Evolutionary conservation across 1,139 yeast species (phyloP).

Genomic region (Scheffersomyces segobiensis): DNA sequence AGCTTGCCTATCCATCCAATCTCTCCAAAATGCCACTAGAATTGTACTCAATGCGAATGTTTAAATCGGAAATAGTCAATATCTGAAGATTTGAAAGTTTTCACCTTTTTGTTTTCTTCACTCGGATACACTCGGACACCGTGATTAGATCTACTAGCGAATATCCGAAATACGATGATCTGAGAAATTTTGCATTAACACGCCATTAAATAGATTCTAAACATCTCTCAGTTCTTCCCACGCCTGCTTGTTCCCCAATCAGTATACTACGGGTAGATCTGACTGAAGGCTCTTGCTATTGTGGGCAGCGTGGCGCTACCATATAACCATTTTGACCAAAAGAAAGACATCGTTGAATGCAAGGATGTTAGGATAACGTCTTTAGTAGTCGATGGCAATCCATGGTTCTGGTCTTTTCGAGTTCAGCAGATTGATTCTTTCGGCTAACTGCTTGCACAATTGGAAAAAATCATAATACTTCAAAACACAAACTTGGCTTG

Average conservation of each 20-base stretch:
- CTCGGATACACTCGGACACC: neutral
- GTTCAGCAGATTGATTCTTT: too few relatives aligned
- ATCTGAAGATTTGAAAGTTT: neutral
- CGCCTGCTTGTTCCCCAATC: neutral
- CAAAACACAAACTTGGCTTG: too few relatives aligned
- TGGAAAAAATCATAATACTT: too few relatives aligned
- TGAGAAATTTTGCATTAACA: too few relatives aligned
- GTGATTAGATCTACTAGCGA: neutral
- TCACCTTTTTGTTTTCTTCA: neutral
- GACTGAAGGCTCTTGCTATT: neutral
- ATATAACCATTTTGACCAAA: neutral
- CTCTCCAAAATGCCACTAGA: neutral
- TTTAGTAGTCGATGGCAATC: too few relatives aligned
- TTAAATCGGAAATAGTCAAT: neutral
- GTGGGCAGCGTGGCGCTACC: neutral
- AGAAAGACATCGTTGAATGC: too few relatives aligned
- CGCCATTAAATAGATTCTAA: neutral
- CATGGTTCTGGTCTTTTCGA: too few relatives aligned
- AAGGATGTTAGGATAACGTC: too few relatives aligned
- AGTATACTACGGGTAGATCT: neutral
- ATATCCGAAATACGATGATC: neutral
- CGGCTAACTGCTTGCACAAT: too few relatives aligned
- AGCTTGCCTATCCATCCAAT: neutral
- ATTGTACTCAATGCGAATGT: neutral
- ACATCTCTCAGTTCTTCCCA: neutral